A percentile compares a stretch with the other conserved stretches of the same genome.
phyloP scores from a whole-genome alignment of 495 filamentous ascomycete genomes.

The Thermochaetoides thermophila region DNA sequence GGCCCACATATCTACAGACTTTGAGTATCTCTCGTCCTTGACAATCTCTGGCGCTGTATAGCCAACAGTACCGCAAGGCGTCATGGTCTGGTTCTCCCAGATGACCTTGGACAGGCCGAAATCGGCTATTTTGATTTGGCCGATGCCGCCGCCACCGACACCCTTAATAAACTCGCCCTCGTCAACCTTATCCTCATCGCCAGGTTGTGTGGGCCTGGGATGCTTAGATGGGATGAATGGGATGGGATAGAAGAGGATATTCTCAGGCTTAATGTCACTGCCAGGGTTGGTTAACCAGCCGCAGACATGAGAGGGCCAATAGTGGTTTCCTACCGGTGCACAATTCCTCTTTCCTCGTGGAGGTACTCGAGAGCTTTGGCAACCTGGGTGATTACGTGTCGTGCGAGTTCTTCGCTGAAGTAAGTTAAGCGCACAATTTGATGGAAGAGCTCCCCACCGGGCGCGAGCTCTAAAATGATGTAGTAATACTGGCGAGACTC shows the following conservation, averaged over 20 bases:
- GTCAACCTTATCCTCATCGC: constrained; percentile 94
- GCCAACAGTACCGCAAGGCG: constrained; percentile 91
- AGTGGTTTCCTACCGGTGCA: constrained; percentile 64
- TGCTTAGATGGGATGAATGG: constrained; percentile 66
- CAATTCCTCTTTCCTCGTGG: constrained; percentile 87
- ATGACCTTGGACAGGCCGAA: constrained; percentile 96
- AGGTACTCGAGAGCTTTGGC: constrained; percentile 87
- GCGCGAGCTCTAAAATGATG: constrained; percentile 88
- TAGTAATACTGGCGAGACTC: constrained; percentile 94
- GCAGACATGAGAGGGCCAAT: no score
- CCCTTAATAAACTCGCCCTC: constrained; percentile 86
- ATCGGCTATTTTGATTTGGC: constrained; percentile 90
- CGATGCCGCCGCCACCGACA: constrained; percentile 82
- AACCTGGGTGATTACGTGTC: constrained; percentile 89
- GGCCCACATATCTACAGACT: constrained; percentile 99
- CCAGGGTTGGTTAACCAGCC: constrained; percentile 2
- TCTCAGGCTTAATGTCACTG: constrained; percentile 98
- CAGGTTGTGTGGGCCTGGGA: constrained; percentile 61
- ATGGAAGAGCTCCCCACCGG: constrained; percentile 93
- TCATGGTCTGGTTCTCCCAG: constrained; percentile 99
- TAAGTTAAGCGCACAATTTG: constrained; percentile 97
- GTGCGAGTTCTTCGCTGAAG: constrained; percentile 88
- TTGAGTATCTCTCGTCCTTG: constrained; percentile 96
- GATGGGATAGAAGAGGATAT: constrained; percentile 80
- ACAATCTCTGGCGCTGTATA: constrained; percentile 99